These are phyloP conservation scores for Saussurea involucrata DNA, from an alignment of 129 eudicot species.

Conservation along the genomic window DNA sequence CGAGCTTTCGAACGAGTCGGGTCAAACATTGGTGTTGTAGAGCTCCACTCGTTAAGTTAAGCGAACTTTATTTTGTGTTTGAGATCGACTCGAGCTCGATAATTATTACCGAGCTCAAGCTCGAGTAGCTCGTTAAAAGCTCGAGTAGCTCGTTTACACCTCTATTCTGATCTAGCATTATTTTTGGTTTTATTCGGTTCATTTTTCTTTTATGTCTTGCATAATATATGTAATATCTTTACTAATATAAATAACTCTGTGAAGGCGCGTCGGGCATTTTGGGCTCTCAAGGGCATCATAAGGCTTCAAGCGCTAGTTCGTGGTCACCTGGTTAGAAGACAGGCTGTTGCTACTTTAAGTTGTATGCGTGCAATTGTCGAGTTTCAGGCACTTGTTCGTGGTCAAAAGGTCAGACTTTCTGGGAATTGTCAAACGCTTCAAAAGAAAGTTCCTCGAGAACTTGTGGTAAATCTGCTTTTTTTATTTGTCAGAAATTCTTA, in stretches of 20 bases:
- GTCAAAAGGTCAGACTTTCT: constrained; percentile 54
- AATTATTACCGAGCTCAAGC: no score
- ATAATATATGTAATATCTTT: constrained; percentile 1
- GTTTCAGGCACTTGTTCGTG: constrained; percentile 85
- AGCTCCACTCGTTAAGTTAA: no score
- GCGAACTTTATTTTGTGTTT: no score
- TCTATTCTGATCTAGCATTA: background rate
- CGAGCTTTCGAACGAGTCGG: no score
- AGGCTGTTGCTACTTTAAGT: constrained; percentile 76
- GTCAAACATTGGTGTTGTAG: no score
- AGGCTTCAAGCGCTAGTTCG: constrained; percentile 90
- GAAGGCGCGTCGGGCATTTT: constrained; percentile 90
- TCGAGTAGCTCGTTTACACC: no score
- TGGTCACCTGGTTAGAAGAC: constrained; percentile 87
- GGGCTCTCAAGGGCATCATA: constrained; percentile 92
- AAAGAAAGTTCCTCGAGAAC: constrained; percentile 18
- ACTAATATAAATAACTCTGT: constrained; percentile 15
- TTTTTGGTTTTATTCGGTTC: background rate
- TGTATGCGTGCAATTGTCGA: constrained; percentile 78
- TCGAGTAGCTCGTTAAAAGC: no score
- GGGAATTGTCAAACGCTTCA: constrained; percentile 31
- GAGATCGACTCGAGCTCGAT: no score
- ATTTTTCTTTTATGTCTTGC: background rate
- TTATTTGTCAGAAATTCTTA: background rate
- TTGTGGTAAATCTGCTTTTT: constrained; percentile 30